Evolutionary conservation across 2,329 filamentous ascomycete species (phyloP).

Genomic region (Periglandula ipomoeae): DNA sequence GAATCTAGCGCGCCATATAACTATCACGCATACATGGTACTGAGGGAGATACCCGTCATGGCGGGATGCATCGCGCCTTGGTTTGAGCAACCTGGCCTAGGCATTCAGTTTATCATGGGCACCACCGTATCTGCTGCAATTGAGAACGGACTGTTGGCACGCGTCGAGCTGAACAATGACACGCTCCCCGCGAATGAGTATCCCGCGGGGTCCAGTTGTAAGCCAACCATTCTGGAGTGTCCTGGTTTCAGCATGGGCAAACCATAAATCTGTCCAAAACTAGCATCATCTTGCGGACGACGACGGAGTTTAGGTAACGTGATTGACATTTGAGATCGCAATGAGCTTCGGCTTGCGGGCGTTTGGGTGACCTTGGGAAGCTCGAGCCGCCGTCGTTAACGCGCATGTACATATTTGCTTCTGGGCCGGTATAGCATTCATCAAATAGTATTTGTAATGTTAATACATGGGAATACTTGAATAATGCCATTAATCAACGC

Average conservation of each 20-base stretch:
- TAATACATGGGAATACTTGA: no score
- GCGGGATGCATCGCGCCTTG: not conserved
- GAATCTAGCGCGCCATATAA: not conserved
- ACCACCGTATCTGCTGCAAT: not conserved
- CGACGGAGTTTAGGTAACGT: no score
- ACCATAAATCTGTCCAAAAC: no score
- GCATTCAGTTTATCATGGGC: not conserved
- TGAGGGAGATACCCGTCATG: not conserved
- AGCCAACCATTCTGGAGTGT: not conserved
- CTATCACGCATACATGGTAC: slow-evolving; percentile 1
- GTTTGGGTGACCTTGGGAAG: no score
- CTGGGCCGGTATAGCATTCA: no score
- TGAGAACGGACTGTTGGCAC: not conserved
- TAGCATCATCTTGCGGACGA: no score
- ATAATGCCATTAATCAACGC: no score
- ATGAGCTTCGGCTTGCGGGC: no score
- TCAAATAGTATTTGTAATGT: no score
- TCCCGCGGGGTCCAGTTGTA: not conserved
- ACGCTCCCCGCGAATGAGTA: not conserved
- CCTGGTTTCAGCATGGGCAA: not conserved
- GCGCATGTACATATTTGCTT: no score
- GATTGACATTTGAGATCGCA: no score
- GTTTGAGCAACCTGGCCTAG: slow-evolving; percentile 3
- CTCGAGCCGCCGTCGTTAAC: no score
- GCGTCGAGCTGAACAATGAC: not conserved